Conservation (phyloP, 331 rosid genomes). For the Pyrus hybrid region DNA sequence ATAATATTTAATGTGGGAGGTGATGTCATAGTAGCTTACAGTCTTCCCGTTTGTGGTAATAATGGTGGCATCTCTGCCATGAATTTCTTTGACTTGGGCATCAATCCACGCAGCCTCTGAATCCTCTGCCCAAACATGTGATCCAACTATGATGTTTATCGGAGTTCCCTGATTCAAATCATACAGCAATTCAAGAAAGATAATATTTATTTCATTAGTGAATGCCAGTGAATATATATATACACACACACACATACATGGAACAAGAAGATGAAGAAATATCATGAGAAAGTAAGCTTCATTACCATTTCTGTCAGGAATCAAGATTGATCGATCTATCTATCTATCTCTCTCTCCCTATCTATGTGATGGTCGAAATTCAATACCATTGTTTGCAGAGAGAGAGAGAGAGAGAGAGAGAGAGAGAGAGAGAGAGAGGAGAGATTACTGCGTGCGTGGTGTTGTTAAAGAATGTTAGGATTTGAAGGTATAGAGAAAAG, state of each 20-base stretch:
- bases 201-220: background rate
- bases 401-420: slow-evolving; percentile 6
- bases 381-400: background rate
- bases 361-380: slow-evolving; percentile 29
- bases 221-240: too few relatives aligned
- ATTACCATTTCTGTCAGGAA: slow-evolving; percentile 39
- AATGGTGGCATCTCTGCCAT: slow-evolving; percentile 43
- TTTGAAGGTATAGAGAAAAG: slow-evolving; percentile 9
- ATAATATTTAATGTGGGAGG: too few relatives aligned
- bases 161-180: slow-evolving; percentile 59
- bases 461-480: slow-evolving; percentile 17
- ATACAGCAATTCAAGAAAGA: slow-evolving; percentile 5
- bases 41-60: slow-evolving; percentile 41
- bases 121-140: slow-evolving; percentile 82
- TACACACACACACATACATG: too few relatives aligned
- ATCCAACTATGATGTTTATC: slow-evolving; percentile 78
- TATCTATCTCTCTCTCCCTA: background rate
- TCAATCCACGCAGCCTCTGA: slow-evolving; percentile 69
- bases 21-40: slow-evolving; percentile 31
- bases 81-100: slow-evolving; percentile 60
- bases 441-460: background rate
- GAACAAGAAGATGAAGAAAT: background rate
- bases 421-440: slow-evolving; percentile 4
- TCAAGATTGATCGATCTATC: too few relatives aligned
- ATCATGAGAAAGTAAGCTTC: background rate